These are phyloP conservation scores for Alternaria hordeiaustralica DNA, from an alignment of 2,329 filamentous ascomycete genomes.

Conservation along the genomic window DNA sequence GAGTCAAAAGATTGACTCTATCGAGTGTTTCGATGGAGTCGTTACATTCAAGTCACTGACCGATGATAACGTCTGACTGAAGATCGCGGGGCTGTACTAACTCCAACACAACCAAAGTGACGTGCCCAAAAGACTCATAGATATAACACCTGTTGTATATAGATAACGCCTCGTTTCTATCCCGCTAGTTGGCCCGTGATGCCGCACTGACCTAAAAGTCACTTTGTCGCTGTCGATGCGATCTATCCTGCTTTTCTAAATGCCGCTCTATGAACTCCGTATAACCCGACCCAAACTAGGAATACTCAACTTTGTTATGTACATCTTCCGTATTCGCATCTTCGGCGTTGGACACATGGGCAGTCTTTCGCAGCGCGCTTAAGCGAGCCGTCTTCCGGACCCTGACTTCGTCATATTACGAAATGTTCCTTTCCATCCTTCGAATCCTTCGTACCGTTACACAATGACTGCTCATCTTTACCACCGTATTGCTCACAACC, in stretches of 20 bases:
- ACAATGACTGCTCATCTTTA: background rate
- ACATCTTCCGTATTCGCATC: rapidly evolving
- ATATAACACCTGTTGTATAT: background rate
- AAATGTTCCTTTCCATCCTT: background rate
- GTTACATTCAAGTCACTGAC: background rate
- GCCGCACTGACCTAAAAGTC: background rate
- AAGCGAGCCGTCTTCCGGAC: background rate
- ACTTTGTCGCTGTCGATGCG: background rate
- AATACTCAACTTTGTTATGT: background rate
- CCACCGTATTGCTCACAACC: no score
- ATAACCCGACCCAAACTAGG: rapidly evolving
- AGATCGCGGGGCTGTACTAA: background rate
- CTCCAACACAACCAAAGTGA: background rate
- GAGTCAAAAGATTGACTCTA: background rate
- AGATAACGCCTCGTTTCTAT: background rate
- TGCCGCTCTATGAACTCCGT: background rate
- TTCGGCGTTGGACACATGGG: rapidly evolving
- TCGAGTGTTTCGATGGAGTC: background rate
- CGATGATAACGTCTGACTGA: background rate
- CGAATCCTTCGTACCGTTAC: background rate
- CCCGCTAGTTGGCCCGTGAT: background rate
- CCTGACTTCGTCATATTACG: background rate
- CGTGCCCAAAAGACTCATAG: background rate
- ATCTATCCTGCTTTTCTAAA: background rate
- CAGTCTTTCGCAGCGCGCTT: background rate